Evolutionary conservation across 768 basidiomycete genomes (phyloP).

Genomic region (Rhizopogon salebrosus): DNA sequence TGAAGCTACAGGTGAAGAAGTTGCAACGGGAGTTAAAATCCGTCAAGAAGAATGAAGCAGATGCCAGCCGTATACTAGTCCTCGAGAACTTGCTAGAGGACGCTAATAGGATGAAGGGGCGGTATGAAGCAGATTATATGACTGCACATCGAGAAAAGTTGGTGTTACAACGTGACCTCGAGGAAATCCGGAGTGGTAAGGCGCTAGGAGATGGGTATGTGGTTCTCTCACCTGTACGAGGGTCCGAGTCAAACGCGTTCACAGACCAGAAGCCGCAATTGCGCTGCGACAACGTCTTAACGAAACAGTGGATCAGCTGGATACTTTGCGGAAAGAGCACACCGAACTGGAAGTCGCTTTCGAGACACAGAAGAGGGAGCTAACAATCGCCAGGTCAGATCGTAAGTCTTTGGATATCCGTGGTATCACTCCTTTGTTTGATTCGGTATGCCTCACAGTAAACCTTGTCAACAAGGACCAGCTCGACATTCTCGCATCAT

Average conservation of each 20-base stretch:
- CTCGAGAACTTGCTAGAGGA: conserved; percentile 90
- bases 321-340: conserved; percentile 61
- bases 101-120: conserved; percentile 82
- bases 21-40: conserved; percentile 78
- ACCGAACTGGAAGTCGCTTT: conserved; percentile 67
- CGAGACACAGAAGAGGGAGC: conserved; percentile 56
- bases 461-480: conserved; percentile 92
- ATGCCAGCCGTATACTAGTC: conserved; percentile 74
- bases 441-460: conserved; percentile 41
- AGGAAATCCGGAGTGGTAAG: conserved; percentile 88
- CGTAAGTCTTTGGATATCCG: conserved; percentile 39
- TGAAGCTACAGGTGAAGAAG: conserved; percentile 82
- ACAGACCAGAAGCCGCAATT: conserved; percentile 79
- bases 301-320: conserved; percentile 81
- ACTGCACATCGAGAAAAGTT: conserved; percentile 79
- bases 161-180: conserved; percentile 72
- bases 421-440: neutral
- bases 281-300: conserved; percentile 84
- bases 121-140: conserved; percentile 87
- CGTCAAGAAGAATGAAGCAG: conserved; percentile 67
- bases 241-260: neutral
- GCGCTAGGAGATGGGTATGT: conserved; percentile 75
- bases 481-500: conserved; percentile 77
- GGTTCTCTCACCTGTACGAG: neutral
- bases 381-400: conserved; percentile 83